Evolutionary conservation across 169 alveolate genomes (phyloP).

Genomic region (Plasmodium coatneyi): DNA sequence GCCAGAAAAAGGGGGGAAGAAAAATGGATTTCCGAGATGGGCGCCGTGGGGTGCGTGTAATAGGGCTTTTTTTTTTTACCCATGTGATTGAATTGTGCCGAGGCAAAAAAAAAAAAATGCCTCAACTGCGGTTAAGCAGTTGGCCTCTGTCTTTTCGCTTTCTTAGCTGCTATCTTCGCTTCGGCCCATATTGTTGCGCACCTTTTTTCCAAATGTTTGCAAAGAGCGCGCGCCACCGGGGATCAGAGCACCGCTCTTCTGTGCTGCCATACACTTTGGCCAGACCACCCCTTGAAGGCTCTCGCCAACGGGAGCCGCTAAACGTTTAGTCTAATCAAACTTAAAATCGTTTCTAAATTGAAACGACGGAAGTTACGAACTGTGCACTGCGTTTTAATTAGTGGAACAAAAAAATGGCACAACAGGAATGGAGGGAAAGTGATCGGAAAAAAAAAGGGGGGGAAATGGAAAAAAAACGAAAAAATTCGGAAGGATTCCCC

Average conservation of each 20-base stretch:
- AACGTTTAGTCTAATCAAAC: not conserved
- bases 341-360: not conserved
- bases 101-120: not conserved
- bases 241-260: not conserved
- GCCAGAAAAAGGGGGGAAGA: not conserved
- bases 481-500: not conserved
- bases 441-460: not conserved
- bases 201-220: not conserved
- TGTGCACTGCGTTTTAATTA: not conserved
- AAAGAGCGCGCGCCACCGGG: not conserved
- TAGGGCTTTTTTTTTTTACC: not conserved
- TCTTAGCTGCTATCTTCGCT: not conserved
- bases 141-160: not conserved
- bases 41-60: not conserved
- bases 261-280: not conserved
- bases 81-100: not conserved
- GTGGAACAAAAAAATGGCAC: not conserved
- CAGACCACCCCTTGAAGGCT: not conserved
- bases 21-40: not conserved
- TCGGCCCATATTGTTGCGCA: not conserved
- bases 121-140: not conserved
- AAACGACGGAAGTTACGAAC: not conserved
- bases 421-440: not conserved
- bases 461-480: not conserved
- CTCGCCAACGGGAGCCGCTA: not conserved